phyloP scores from a whole-genome alignment of 2,329 filamentous ascomycete species.

The Ilyonectria sp. region DNA sequence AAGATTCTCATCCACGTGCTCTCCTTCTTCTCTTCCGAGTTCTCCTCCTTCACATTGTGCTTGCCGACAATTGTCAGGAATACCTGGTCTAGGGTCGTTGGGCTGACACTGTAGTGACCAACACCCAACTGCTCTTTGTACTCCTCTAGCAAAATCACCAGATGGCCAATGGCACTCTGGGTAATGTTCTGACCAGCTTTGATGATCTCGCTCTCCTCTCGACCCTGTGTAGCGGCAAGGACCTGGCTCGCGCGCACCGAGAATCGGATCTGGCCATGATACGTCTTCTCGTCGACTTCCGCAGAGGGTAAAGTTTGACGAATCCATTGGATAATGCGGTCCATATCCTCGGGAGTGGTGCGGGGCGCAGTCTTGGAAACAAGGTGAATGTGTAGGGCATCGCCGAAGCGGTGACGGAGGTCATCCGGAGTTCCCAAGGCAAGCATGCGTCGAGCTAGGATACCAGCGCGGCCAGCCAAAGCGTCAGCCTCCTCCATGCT shows the following conservation, averaged over 20 bases:
- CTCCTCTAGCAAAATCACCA: slow-evolving; percentile 83
- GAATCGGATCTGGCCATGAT: slow-evolving; percentile 91
- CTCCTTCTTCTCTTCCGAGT: slow-evolving; percentile 59
- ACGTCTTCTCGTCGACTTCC: slow-evolving; percentile 79
- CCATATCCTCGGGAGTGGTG: slow-evolving; percentile 79
- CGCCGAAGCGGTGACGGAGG: slow-evolving; percentile 82
- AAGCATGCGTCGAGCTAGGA: slow-evolving; percentile 88
- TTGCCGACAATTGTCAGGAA: slow-evolving; percentile 88
- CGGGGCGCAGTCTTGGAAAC: slow-evolving; percentile 83
- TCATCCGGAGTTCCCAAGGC: slow-evolving; percentile 84
- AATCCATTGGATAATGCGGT: slow-evolving; percentile 77
- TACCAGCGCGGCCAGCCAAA: slow-evolving; percentile 85
- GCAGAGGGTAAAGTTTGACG: slow-evolving; percentile 72
- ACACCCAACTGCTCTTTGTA: slow-evolving; percentile 78
- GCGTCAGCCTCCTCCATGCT: slow-evolving; percentile 97
- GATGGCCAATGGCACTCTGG: slow-evolving; percentile 72
- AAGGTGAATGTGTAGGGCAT: slow-evolving; percentile 85
- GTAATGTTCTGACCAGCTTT: slow-evolving; percentile 46
- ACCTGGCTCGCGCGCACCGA: slow-evolving; percentile 73
- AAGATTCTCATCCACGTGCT: slow-evolving; percentile 42
- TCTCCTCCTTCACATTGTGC: slow-evolving; percentile 85
- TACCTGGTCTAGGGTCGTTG: slow-evolving; percentile 91
- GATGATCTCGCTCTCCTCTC: slow-evolving; percentile 42
- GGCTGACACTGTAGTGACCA: slow-evolving; percentile 89
- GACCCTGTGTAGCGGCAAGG: slow-evolving; percentile 43